A percentile compares a stretch with the other conserved stretches of the same genome.
phyloP scores from a whole-genome alignment of 2,329 filamentous ascomycete species.

The Coleophoma cylindrospora region DNA sequence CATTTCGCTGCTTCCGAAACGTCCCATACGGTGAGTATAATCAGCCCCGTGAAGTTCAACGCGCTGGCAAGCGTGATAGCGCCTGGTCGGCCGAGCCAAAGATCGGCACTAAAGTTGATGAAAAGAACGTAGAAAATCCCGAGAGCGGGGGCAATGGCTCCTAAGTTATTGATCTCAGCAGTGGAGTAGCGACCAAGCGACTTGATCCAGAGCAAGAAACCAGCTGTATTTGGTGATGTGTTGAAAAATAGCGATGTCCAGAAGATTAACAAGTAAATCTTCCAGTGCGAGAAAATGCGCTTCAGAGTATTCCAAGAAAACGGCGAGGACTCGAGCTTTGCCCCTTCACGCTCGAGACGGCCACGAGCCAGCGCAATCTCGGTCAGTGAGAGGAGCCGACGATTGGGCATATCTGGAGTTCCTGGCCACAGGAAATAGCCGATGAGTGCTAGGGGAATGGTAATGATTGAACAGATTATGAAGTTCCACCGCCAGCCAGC shows the following conservation, averaged over 20 bases:
- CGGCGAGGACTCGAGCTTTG: conserved; percentile 41
- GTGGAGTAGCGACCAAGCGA: neutral
- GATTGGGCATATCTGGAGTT: conserved; percentile 31
- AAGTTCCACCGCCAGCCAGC: conserved; percentile 27
- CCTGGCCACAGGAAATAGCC: conserved; percentile 12
- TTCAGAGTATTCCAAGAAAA: conserved; percentile 41
- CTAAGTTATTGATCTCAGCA: conserved; percentile 35
- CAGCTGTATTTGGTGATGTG: conserved; percentile 31
- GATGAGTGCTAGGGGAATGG: conserved; percentile 18
- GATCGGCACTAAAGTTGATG: conserved; percentile 47
- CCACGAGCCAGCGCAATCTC: conserved; percentile 42
- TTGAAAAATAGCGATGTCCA: conserved; percentile 53
- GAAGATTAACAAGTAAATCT: conserved; percentile 43
- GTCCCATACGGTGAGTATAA: conserved; percentile 49
- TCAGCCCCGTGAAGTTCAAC: conserved; percentile 45
- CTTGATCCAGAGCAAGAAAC: conserved; percentile 51
- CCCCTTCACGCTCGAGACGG: conserved; percentile 39
- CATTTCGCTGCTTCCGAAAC: conserved; percentile 47
- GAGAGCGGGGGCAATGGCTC: conserved; percentile 43
- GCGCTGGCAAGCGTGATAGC: conserved; percentile 42
- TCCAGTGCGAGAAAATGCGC: conserved; percentile 34
- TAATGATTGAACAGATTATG: conserved; percentile 22
- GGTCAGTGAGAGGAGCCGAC: conserved; percentile 34
- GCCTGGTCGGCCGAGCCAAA: conserved; percentile 44
- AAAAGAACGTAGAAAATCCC: conserved; percentile 50